phyloP scores from a whole-genome alignment of 768 basidiomycete genomes.

The Lentinula raphanica region DNA sequence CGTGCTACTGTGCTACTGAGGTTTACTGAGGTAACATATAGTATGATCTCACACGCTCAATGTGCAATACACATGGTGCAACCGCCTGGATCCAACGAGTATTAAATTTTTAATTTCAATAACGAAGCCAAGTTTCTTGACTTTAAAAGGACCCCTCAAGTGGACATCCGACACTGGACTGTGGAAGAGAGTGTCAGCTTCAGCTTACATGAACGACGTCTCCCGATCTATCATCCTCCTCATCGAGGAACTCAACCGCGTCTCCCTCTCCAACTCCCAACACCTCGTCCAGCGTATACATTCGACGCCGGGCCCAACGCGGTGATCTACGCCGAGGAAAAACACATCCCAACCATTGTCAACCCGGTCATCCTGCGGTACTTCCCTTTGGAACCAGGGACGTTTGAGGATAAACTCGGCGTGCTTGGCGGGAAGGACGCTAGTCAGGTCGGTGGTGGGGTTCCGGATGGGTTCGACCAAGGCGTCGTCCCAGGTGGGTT shows the following conservation, averaged over 20 bases:
- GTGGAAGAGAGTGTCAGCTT: too few relatives aligned
- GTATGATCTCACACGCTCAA: too few relatives aligned
- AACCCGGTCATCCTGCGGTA: slow-evolving; percentile 71
- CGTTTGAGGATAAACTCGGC: slow-evolving; percentile 73
- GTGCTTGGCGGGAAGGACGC: slow-evolving; percentile 46
- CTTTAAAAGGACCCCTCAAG: too few relatives aligned
- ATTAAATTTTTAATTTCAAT: too few relatives aligned
- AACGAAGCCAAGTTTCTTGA: too few relatives aligned
- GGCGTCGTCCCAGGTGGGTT: slow-evolving; percentile 70
- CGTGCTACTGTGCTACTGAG: too few relatives aligned
- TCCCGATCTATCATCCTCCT: slow-evolving; percentile 87
- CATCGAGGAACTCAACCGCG: slow-evolving; percentile 89
- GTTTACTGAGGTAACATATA: too few relatives aligned
- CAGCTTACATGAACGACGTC: slow-evolving; percentile 99
- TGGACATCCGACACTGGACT: too few relatives aligned
- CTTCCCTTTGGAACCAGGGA: slow-evolving; percentile 68
- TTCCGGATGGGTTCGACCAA: slow-evolving; percentile 72
- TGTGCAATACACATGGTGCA: too few relatives aligned
- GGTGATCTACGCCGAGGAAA: slow-evolving; percentile 84
- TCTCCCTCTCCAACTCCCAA: slow-evolving; percentile 49
- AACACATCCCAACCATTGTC: slow-evolving; percentile 77
- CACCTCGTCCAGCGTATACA: slow-evolving; percentile 89
- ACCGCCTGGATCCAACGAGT: too few relatives aligned
- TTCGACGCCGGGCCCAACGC: slow-evolving; percentile 99
- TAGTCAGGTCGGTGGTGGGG: too few relatives aligned